Evolutionary conservation across 495 filamentous ascomycete genomes (phyloP).

Genomic region (Trichoderma reesei): DNA sequence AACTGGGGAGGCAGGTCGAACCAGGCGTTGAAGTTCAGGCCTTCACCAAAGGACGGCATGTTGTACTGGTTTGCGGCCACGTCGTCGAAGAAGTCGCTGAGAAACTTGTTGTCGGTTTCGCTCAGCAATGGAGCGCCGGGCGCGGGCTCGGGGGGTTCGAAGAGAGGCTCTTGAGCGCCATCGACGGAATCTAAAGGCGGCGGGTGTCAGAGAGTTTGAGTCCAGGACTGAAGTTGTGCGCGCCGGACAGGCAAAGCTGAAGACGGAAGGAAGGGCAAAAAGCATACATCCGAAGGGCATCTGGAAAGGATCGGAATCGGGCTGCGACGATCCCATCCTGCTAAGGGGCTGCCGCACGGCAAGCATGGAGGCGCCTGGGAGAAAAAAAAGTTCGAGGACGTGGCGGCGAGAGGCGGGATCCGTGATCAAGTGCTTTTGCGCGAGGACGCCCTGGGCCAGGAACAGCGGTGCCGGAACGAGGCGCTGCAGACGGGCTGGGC

Average conservation of each 20-base stretch:
- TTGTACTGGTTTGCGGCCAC: slow-evolving; percentile 44
- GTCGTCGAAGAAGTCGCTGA: slow-evolving; percentile 54
- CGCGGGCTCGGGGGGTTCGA: slow-evolving; percentile 46
- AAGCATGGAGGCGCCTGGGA: slow-evolving; percentile 31
- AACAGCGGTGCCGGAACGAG: background rate
- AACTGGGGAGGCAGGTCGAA: slow-evolving; percentile 49
- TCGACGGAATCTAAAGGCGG: slow-evolving; percentile 35
- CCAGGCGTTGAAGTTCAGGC: slow-evolving; percentile 32
- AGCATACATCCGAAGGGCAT: slow-evolving; percentile 55
- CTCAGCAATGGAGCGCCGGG: slow-evolving; percentile 51
- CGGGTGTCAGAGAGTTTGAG: slow-evolving; percentile 16
- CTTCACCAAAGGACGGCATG: slow-evolving; percentile 37
- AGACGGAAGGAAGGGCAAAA: background rate
- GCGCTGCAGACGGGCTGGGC: background rate
- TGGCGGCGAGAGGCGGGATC: background rate
- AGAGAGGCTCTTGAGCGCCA: slow-evolving; percentile 41
- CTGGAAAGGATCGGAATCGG: slow-evolving; percentile 21
- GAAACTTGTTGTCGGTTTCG: slow-evolving; percentile 49
- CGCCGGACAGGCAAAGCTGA: background rate
- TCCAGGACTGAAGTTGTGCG: background rate
- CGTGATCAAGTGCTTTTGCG: background rate
- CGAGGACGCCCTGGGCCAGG: background rate
- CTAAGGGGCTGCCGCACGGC: slow-evolving; percentile 30
- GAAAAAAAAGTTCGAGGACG: background rate
- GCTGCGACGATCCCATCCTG: slow-evolving; percentile 36